phyloP scores from a whole-genome alignment of 768 basidiomycete species.

The Chlorophyllum brunneum region DNA sequence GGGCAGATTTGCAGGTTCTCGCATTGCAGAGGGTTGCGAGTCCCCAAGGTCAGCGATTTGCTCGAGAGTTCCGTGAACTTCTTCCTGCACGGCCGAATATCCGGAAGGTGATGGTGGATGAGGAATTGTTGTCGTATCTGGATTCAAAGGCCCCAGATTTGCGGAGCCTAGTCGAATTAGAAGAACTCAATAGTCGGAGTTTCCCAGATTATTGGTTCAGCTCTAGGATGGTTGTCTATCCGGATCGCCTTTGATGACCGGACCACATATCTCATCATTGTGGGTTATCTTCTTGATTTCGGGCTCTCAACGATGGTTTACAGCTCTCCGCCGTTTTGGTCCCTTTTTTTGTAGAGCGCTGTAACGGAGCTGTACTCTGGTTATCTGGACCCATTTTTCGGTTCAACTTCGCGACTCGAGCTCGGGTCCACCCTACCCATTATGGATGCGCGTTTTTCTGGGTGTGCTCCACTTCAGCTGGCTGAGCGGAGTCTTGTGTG shows the following conservation, averaged over 20 bases:
- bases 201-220: slow-evolving; percentile 9
- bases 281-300: too few relatives aligned
- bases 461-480: too few relatives aligned
- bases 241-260: slow-evolving; percentile 6
- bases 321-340: too few relatives aligned
- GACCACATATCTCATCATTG: too few relatives aligned
- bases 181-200: background rate
- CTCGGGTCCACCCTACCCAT: too few relatives aligned
- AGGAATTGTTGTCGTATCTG: background rate
- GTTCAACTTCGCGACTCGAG: too few relatives aligned
- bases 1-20: background rate
- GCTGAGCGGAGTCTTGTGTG: too few relatives aligned
- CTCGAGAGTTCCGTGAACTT: background rate
- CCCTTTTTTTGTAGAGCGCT: too few relatives aligned
- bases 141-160: background rate
- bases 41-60: background rate
- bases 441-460: too few relatives aligned
- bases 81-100: background rate
- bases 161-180: background rate
- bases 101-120: background rate
- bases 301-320: too few relatives aligned
- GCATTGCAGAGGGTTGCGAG: background rate
- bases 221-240: background rate
- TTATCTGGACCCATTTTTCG: too few relatives aligned
- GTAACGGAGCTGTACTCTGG: too few relatives aligned